A percentile compares a stretch with the other conserved stretches of the same genome.
These are phyloP conservation scores for Prunus padus DNA, from an alignment of 306 rosid species.

Conservation along the genomic window DNA sequence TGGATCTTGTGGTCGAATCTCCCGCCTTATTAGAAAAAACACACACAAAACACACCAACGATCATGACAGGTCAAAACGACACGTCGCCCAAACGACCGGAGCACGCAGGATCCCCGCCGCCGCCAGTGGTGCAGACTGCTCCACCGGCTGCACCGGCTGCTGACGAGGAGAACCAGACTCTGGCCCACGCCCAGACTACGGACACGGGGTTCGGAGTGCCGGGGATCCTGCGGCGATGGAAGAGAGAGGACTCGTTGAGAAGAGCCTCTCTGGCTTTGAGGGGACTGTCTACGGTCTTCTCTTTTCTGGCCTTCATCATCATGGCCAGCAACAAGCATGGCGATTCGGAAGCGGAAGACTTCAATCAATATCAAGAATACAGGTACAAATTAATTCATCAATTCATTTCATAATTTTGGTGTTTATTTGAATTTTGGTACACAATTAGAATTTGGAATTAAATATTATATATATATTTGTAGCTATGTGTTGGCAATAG, in stretches of 20 bases:
- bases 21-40: no score
- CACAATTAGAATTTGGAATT: neutral
- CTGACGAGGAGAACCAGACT: constrained; percentile 7
- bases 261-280: constrained; percentile 48
- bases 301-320: constrained; percentile 52
- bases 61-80: constrained; percentile 39
- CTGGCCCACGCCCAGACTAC: neutral
- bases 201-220: constrained; percentile 11
- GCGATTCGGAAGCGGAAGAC: constrained; percentile 33
- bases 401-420: neutral
- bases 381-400: constrained; percentile 27
- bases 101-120: constrained; percentile 24
- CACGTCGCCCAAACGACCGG: constrained; percentile 11
- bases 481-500: constrained; percentile 65
- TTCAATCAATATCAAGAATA: constrained; percentile 67
- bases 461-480: constrained; percentile 4
- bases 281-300: constrained; percentile 53
- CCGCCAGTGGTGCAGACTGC: constrained; percentile 9
- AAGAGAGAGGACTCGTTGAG: constrained; percentile 60
- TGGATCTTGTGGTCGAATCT: no score
- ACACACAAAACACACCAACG: neutral
- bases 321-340: constrained; percentile 71
- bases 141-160: constrained; percentile 2
- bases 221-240: constrained; percentile 52
- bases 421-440: neutral